Evolutionary conservation across 371 early-diverging fungal species (phyloP), one percentile per base, ranked within the genome.

Genomic region (Gilbertella persicaria): DNA sequence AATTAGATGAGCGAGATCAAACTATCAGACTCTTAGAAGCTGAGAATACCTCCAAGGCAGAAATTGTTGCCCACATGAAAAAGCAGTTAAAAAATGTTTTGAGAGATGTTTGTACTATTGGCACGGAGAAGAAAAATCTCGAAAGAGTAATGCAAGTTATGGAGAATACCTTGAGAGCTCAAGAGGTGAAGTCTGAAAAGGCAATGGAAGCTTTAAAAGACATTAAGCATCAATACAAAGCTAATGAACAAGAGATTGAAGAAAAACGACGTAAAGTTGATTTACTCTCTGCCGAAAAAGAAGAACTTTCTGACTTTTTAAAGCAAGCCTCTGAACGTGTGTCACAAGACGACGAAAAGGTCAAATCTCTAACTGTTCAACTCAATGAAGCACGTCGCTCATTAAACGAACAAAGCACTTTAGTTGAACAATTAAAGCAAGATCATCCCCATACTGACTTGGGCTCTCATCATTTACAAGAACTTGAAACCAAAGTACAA

Each of bases 141-240:
- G 62, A 66, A n/a, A 28, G 59, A 21, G 59, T 70, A 1, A 64
- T 75, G 46, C 38, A 50, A 3, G 51, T 64, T 24, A 46, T 75
- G 52, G 75, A 78, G 47, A 55, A 58, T 2, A 58, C 65, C 3
- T 24, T 78, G 25, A 61, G 56, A 20, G 19, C 57, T 4, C 74
- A 78, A 37, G 73, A 74, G 24, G 58, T 36, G 17, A 66, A 71
- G 39, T 55, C 69, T 0, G 67, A 74, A n/a, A 64, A 59, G 26
- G 42, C 60, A 1, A 45, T 58, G 13, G 53, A 58, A 23, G 50
- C 62, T 2, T 21, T 78, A 12, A 59, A 63, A 16, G 77, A 73
- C 16, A 59, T 76, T 14, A 52, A 71, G 41, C 53, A 57, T 16
- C 58, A 64, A 16, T 60, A 67, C 39, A 52, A 51, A 16, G 23